Percentiles rank a stretch among this genome's conserved stretches.
These are phyloP conservation scores for Sordariomycetes sp. DNA, from an alignment of 2,329 filamentous ascomycete species.

Conservation along the genomic window DNA sequence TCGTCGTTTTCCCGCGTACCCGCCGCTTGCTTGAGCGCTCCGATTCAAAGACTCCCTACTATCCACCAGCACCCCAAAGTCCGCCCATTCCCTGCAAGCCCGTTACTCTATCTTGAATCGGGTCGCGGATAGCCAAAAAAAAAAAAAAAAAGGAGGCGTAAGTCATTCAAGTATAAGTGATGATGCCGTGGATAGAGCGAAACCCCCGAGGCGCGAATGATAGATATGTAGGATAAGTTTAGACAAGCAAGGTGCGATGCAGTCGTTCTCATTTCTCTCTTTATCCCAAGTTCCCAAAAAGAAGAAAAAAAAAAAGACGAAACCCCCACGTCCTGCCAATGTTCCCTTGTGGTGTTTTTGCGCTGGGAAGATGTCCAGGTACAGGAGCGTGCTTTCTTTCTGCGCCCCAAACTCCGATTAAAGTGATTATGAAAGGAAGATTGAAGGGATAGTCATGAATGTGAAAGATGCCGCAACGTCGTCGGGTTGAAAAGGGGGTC, in stretches of 20 bases:
- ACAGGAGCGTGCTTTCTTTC: background rate
- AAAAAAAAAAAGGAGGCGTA: background rate
- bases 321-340: background rate
- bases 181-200: background rate
- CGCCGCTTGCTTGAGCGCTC: too few relatives aligned
- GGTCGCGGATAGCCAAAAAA: background rate
- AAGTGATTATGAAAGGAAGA: background rate
- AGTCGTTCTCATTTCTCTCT: background rate
- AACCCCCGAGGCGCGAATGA: background rate
- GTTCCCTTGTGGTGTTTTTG: background rate
- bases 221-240: background rate
- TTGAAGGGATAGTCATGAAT: background rate
- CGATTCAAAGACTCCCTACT: too few relatives aligned
- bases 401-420: background rate
- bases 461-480: background rate
- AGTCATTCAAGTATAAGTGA: background rate
- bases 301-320: background rate
- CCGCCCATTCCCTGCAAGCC: background rate
- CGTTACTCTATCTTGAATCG: background rate
- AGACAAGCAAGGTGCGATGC: background rate
- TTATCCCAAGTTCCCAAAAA: background rate
- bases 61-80: too few relatives aligned
- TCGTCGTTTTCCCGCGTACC: too few relatives aligned
- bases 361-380: background rate
- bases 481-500: background rate